phyloP scores from a whole-genome alignment of 129 eudicot species.

The Helianthus tuberosus region DNA sequence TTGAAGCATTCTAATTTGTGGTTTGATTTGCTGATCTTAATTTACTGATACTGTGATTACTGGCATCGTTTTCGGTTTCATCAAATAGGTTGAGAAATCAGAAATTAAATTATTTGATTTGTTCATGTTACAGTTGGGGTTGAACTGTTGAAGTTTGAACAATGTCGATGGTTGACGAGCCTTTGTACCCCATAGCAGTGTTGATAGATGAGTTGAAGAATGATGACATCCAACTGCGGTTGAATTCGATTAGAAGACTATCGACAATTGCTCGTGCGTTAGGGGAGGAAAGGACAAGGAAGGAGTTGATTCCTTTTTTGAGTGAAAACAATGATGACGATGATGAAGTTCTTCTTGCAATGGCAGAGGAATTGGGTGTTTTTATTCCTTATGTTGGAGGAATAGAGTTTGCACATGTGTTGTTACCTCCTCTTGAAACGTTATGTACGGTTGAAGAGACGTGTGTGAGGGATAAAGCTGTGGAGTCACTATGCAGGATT shows the following conservation, averaged over 20 bases:
- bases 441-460: slow-evolving; percentile 98
- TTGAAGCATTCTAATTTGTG: slow-evolving; percentile 3
- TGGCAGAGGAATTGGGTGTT: slow-evolving; percentile 96
- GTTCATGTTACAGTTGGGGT: slow-evolving; percentile 1
- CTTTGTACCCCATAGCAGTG: slow-evolving; percentile 93
- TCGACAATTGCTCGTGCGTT: slow-evolving; percentile 97
- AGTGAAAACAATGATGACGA: slow-evolving; percentile 97
- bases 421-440: slow-evolving; percentile 92
- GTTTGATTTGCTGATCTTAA: slow-evolving; percentile 1
- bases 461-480: slow-evolving; percentile 96
- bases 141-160: background rate
- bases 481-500: slow-evolving; percentile 88
- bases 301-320: slow-evolving; percentile 87
- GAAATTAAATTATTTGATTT: background rate
- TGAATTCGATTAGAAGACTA: slow-evolving; percentile 87
- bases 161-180: slow-evolving; percentile 88
- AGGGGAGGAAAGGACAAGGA: slow-evolving; percentile 90
- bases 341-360: slow-evolving; percentile 98
- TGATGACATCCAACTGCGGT: slow-evolving; percentile 84
- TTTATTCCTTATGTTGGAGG: slow-evolving; percentile 99
- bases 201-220: slow-evolving; percentile 93
- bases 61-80: background rate
- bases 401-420: slow-evolving; percentile 85
- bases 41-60: background rate
- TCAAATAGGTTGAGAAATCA: background rate